Evolutionary conservation across 2,329 filamentous ascomycete genomes (phyloP).

Genomic region (Alternaria hordeiaustralica): DNA sequence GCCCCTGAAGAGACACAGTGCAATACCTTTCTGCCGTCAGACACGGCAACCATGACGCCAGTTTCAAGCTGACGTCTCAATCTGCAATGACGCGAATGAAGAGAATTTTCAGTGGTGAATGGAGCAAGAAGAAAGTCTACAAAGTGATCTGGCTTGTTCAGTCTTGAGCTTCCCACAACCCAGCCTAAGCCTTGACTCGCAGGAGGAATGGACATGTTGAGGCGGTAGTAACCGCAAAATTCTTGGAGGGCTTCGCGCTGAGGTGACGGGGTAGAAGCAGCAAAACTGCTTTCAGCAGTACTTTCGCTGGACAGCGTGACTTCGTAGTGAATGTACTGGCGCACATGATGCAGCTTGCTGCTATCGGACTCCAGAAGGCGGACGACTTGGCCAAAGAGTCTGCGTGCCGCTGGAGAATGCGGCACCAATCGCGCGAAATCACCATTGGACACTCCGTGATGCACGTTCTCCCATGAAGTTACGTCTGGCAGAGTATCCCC

Average conservation of each 20-base stretch:
- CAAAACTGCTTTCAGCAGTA: neutral
- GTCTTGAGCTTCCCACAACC: constrained; percentile 4
- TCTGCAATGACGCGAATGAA: constrained; percentile 1
- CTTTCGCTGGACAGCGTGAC: neutral
- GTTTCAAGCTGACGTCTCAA: constrained; percentile 1
- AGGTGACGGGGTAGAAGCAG: neutral
- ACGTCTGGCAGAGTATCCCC: neutral
- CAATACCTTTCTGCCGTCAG: constrained; percentile 6
- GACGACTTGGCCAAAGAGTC: neutral
- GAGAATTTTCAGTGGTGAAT: neutral
- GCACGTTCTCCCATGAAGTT: neutral
- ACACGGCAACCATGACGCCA: neutral
- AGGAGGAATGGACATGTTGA: constrained; percentile 7
- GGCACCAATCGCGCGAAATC: neutral
- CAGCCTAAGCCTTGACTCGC: constrained; percentile 1
- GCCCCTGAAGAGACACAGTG: neutral
- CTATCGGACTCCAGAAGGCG: neutral
- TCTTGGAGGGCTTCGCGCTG: neutral
- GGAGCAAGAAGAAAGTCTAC: constrained; percentile 9
- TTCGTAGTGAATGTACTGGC: constrained; percentile 5
- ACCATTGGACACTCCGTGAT: neutral
- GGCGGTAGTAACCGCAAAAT: constrained; percentile 5
- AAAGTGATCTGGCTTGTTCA: constrained; percentile 1
- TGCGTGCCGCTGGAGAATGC: neutral
- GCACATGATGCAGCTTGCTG: neutral